Conservation (phyloP, 208 protist genomes). For the Zelonia costaricensis region DNA sequence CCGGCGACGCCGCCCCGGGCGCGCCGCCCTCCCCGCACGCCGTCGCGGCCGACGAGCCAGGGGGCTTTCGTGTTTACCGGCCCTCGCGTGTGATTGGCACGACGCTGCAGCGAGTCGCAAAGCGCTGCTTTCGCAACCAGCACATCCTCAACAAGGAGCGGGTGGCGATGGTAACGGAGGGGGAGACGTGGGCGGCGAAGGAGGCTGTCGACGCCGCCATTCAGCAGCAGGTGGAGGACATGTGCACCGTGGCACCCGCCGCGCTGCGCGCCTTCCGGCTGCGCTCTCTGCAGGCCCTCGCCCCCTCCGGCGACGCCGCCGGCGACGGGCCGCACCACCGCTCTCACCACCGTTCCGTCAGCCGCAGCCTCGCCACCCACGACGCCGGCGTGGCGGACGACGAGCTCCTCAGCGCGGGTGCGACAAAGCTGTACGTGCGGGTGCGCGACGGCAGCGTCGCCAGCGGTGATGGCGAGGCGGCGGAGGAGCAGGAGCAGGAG, state of each 20-base stretch:
- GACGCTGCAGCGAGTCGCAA: slow-evolving; percentile 48
- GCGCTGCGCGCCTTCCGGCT: slow-evolving; percentile 37
- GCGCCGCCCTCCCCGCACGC: not conserved
- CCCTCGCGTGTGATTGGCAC: slow-evolving; percentile 40
- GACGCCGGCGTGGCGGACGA: slow-evolving; percentile 9
- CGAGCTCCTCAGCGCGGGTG: slow-evolving; percentile 25
- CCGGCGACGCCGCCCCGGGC: not conserved
- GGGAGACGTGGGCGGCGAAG: slow-evolving; percentile 67
- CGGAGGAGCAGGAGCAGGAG: slow-evolving; percentile 38
- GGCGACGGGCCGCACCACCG: slow-evolving; percentile 4
- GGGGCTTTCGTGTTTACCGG: slow-evolving; percentile 23
- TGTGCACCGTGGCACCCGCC: slow-evolving; percentile 52
- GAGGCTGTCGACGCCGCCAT: slow-evolving; percentile 51
- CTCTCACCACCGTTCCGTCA: too few species aligned
- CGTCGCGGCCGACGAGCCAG: slow-evolving; percentile 5
- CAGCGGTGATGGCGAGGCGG: not conserved
- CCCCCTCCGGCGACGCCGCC: not conserved
- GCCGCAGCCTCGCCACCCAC: too few species aligned
- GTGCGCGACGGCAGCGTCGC: slow-evolving; percentile 17
- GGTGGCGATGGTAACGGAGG: slow-evolving; percentile 61
- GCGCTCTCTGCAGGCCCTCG: slow-evolving; percentile 17
- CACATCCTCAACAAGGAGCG: slow-evolving; percentile 65
- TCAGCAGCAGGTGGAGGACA: slow-evolving; percentile 59
- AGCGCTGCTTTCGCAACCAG: slow-evolving; percentile 56
- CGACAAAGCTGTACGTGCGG: slow-evolving; percentile 42